Base-by-base conservation (phyloP, 2,329 filamentous ascomycete genomes). In the Diplocarpon rosae region DNA sequence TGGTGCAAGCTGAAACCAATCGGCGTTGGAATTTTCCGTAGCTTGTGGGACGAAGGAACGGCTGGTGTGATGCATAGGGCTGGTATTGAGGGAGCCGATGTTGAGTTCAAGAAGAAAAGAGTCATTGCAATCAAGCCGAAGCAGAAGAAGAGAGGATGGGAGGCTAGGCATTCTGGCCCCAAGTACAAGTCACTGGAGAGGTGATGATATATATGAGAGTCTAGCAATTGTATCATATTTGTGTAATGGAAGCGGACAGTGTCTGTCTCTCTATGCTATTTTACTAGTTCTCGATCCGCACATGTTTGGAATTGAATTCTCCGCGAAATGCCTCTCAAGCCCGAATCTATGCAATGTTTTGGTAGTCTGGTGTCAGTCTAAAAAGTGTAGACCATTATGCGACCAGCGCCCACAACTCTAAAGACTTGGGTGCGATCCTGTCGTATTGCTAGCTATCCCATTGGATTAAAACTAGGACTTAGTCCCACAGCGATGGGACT, bases 1-100 rank as follows among this genome's bases (percentile, higher is more conserved):
- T 80, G 79, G 61, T 77, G 85, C 62, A 65, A 69, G 46, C 69
- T 92, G 49, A 73, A 70, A 47, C 77, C 89, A 7, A 78, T 95
- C 47, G 89, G 89, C 35, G 84, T 87, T 56, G 85, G 80, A 61
- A 69, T 98, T 56, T 98, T 96, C 79, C 80, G 92, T 54, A 82
- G 79, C 48, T 69, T 83, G 53, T 96, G 89, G 86, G 92, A 98
- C 64, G 85, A 92, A 48, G 78, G 76, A 57, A 98, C 85, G 42
- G 79, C 77, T n/a, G 79, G 70, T 40, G 86, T 98, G 51, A 95
- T 98, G 90, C 71, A 78, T 60, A 76, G 85, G 56, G 76, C 84
- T 55, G 78, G 76, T 48, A 71, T 93, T 50, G 73, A 78, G 24
- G 87, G 87, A 38, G 79, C 80, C 47, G 82, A 93, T 59, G 63